phyloP scores from a whole-genome alignment of 225 moss, liverwort and hornwort genomes.

The Marchantia paleacea region DNA sequence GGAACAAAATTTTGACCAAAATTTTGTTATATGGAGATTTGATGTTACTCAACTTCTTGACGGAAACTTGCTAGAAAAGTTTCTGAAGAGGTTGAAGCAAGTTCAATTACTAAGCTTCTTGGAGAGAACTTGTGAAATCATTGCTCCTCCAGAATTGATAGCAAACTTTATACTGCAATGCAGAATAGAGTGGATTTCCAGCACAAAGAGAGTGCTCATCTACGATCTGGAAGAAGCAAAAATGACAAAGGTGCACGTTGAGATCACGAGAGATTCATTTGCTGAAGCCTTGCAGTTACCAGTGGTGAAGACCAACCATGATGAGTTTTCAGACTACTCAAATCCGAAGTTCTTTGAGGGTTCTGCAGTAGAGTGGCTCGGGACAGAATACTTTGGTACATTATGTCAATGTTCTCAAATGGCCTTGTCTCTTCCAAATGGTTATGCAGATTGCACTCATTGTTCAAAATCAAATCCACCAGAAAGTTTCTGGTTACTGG shows the following conservation, averaged over 20 bases:
- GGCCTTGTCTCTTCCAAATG: not conserved
- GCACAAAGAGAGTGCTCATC: not conserved
- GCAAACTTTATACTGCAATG: not conserved
- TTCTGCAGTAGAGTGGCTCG: not conserved
- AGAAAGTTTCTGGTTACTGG: not conserved
- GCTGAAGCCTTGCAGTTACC: constrained; percentile 2
- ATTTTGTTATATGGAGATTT: not conserved
- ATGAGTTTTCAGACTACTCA: not conserved
- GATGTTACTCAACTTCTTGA: not conserved
- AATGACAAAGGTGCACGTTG: not conserved
- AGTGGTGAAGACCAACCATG: not conserved
- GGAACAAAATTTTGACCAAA: not conserved
- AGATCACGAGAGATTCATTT: not conserved
- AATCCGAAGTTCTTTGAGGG: not conserved
- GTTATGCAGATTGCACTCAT: not conserved
- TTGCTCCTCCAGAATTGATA: not conserved
- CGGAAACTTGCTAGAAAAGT: not conserved
- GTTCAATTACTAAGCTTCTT: not conserved
- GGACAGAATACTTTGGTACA: not conserved
- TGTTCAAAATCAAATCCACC: not conserved
- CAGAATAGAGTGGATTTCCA: not conserved
- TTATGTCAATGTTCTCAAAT: not conserved
- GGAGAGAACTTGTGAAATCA: not conserved
- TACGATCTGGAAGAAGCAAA: not conserved
- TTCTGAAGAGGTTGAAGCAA: not conserved